phyloP scores from a whole-genome alignment of 805 yeast species.

The Wickerhamiella lipophila region DNA sequence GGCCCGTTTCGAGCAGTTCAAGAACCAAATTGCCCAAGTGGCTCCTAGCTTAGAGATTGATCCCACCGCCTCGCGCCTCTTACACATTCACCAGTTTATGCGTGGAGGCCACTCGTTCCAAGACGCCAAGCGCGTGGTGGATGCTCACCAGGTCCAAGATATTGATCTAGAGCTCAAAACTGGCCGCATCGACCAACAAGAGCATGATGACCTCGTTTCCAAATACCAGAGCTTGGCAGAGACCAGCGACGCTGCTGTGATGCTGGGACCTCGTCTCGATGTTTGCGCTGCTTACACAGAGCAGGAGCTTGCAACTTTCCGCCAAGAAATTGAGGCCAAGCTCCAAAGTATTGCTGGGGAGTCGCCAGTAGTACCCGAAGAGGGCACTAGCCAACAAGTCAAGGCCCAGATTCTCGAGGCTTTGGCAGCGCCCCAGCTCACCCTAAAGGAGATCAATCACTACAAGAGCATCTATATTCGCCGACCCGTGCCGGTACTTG shows the following conservation, averaged over 20 bases:
- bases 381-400: slow-evolving; percentile 30
- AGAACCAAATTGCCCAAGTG: slow-evolving; percentile 26
- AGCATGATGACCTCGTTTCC: slow-evolving; percentile 23
- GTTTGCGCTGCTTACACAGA: slow-evolving; percentile 15
- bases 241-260: slow-evolving; percentile 25
- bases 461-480: slow-evolving; percentile 43
- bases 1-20: slow-evolving; percentile 25
- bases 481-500: slow-evolving; percentile 39
- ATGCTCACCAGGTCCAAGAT: slow-evolving; percentile 35
- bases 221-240: slow-evolving; percentile 28
- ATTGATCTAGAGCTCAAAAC: slow-evolving; percentile 27
- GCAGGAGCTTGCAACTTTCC: slow-evolving; percentile 5
- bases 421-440: slow-evolving; percentile 30
- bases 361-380: slow-evolving; percentile 10
- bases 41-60: slow-evolving; percentile 16
- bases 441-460: slow-evolving; percentile 27
- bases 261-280: slow-evolving; percentile 30
- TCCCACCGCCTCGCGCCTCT: slow-evolving; percentile 36
- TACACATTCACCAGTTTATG: slow-evolving; percentile 40
- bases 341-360: slow-evolving; percentile 18
- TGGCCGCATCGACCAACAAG: slow-evolving; percentile 27
- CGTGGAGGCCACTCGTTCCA: slow-evolving; percentile 44
- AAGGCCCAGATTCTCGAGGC: slow-evolving; percentile 34
- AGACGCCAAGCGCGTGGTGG: slow-evolving; percentile 50
- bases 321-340: slow-evolving; percentile 14